Evolutionary conservation across 2,329 filamentous ascomycete genomes (phyloP), one percentile per base, ranked within the genome.

Genomic region (Calonectria fujianensis): DNA sequence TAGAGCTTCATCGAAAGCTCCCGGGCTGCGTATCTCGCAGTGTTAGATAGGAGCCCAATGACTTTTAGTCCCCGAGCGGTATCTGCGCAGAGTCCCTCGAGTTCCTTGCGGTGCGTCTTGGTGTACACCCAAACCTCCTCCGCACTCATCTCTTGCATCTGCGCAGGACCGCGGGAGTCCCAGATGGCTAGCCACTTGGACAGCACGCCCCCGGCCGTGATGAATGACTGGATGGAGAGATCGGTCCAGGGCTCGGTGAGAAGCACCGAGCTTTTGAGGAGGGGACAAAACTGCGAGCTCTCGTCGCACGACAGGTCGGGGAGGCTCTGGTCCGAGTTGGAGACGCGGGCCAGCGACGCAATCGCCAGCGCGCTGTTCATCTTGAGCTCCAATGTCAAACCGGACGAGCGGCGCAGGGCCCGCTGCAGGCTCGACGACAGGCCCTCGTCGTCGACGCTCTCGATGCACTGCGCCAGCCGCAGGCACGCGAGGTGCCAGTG

Each of bases 161-260:
- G 24, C 2, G 4, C 35, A 11, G 32, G 37, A 6, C 24, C n/a
- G 10, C 29, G 24, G 8, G 27, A 24, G 35, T 9, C 16, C 57
- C 57, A 63, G 7, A 41, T 27, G 35, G n/a, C 39, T 2, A 63
- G 9, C 57, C 57, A 63, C 14, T 31, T 16, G 14, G 57, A 63
- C 16, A 63, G 16, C 14, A 63, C 35, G 4, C 4, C n/a, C 1
- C 57, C 57, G 10, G 57, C 24, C 9, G 57, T 29, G 57, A 41
- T 29, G 37, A 63, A 41, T 4, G 57, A 2, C 4, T 41, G 57
- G 0, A 63, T 41, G 14, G 39, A 27, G 6, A 63, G 37, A 20
- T 63, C 57, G 7, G 57, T 31, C 57, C 57, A 63, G 11, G 57
- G 57, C 10, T 63, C 57, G n/a, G 57, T 63, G 39, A 63, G 57